Evolutionary conservation across 176 grass and related monocot species (phyloP).

Genomic region (Cenchrus fungigraminus): DNA sequence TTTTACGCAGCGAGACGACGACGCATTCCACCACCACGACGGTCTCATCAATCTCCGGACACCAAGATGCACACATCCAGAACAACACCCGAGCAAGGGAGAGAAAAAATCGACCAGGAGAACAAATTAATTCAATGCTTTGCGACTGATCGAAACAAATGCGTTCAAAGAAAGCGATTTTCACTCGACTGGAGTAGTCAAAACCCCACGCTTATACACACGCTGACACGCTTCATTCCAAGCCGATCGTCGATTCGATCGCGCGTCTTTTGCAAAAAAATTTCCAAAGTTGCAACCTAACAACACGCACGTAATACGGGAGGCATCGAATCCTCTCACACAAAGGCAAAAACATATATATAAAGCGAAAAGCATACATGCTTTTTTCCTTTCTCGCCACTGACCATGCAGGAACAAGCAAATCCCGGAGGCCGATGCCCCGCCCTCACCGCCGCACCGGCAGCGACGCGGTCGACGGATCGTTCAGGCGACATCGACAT

Average conservation of each 20-base stretch:
- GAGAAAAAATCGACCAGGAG: not conserved
- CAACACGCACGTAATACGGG: not conserved
- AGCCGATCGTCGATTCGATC: not conserved
- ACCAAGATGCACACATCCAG: not conserved
- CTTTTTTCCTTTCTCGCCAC: not conserved
- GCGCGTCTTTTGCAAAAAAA: not conserved
- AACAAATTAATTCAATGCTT: not conserved
- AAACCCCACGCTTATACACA: not conserved
- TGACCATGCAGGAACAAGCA: not conserved
- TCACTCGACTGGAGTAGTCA: not conserved
- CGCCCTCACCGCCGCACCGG: not conserved
- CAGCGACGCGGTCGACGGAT: not conserved
- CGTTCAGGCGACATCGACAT: not conserved
- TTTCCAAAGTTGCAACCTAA: not conserved
- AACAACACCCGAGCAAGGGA: not conserved
- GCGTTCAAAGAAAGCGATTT: slow-evolving; percentile 9
- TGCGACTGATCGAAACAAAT: not conserved
- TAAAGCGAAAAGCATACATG: not conserved
- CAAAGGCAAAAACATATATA: no score
- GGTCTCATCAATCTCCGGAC: not conserved
- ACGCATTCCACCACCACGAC: not conserved
- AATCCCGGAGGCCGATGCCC: not conserved
- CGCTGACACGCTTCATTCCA: not conserved
- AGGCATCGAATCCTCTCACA: slow-evolving; percentile 31
- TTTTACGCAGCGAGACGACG: not conserved